Base-by-base conservation (phyloP, 2,329 filamentous ascomycete genomes). In the Pseudocercospora fijiensis region DNA sequence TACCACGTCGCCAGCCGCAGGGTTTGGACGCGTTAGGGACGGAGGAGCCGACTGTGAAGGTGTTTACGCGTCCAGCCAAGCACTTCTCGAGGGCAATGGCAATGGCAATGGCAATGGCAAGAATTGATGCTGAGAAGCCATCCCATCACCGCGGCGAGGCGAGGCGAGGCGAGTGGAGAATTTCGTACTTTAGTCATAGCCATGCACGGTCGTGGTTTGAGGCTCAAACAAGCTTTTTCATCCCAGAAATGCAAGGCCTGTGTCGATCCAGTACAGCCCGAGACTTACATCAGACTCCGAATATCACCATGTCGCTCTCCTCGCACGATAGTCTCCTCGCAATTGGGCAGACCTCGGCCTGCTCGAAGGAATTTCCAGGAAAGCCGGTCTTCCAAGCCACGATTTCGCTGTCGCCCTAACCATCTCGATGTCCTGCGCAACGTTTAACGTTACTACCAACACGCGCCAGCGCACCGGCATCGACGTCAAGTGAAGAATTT, bases 221-320 rank as follows among this genome's bases (percentile, higher is more conserved):
- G 55, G 55, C 55, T 57, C 55, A 57, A 57, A 57, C 37, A 43
- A 45, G 26, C n/a, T 57, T 57, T 41, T 33, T n/a, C 24, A 26
- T 53, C 22, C 22, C 18, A 22, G 30, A 33, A 33, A 11, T 13
- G 30, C 30, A 33, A 33, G 10, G 10, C 3, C 30, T 11, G 11
- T 13, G 30, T 33, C 30, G 30, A 33, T 33, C 30, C 33, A 16
- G 33, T 37, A 37, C 33, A 37, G 2, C 10, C 30, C 30, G 30
- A 33, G 30, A 33, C 30, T 11, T 33, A 11, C 30, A 9, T 33
- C 30, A 37, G 33, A 11, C 5, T 37, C n/a, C 13, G 33, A 37
- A 37, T 13, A 4, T 33, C 30, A 33, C 10, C 30, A 33, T 13
- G 9, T 2, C 10, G 30, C 30, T 33, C 30, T 9, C 10, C 30